phyloP scores from a whole-genome alignment of 805 yeast genomes.

The Candida piceae region DNA sequence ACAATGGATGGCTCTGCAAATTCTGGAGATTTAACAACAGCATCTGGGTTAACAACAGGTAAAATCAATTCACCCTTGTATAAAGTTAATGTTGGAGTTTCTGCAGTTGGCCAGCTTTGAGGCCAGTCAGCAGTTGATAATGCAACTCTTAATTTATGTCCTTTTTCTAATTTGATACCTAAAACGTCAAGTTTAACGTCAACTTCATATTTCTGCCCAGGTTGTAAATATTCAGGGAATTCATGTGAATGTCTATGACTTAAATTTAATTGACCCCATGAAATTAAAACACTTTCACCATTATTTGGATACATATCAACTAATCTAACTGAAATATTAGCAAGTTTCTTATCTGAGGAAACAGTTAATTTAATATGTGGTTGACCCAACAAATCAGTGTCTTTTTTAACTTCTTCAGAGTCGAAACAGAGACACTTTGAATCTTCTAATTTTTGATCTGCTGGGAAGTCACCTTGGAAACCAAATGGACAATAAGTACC shows the following conservation, averaged over 20 bases:
- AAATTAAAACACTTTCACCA: constrained; percentile 34
- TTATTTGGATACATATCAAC: constrained; percentile 36
- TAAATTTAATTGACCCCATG: constrained; percentile 43
- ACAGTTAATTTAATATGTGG: constrained; percentile 31
- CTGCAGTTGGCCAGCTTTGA: constrained; percentile 41
- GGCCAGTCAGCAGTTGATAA: constrained; percentile 46
- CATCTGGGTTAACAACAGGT: constrained; percentile 24
- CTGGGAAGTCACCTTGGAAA: constrained; percentile 41
- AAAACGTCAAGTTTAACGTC: constrained; percentile 35
- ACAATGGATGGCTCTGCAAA: constrained; percentile 29
- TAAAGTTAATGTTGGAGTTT: constrained; percentile 33
- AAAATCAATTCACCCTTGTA: constrained; percentile 28
- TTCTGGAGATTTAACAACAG: constrained; percentile 16
- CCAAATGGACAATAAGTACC: constrained; percentile 46
- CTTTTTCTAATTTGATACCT: constrained; percentile 32
- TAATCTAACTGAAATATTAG: constrained; percentile 36
- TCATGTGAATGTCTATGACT: constrained; percentile 39
- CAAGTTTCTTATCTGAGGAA: constrained; percentile 33
- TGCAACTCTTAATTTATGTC: constrained; percentile 36
- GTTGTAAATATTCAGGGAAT: constrained; percentile 32
- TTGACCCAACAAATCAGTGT: constrained; percentile 32
- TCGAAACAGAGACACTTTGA: constrained; percentile 35
- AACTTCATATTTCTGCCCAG: constrained; percentile 31
- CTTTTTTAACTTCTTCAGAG: constrained; percentile 21
- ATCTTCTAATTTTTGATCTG: constrained; percentile 40